These are phyloP conservation scores for Aspergillus sp. DNA, from an alignment of 2,329 filamentous ascomycete species.

Conservation along the genomic window DNA sequence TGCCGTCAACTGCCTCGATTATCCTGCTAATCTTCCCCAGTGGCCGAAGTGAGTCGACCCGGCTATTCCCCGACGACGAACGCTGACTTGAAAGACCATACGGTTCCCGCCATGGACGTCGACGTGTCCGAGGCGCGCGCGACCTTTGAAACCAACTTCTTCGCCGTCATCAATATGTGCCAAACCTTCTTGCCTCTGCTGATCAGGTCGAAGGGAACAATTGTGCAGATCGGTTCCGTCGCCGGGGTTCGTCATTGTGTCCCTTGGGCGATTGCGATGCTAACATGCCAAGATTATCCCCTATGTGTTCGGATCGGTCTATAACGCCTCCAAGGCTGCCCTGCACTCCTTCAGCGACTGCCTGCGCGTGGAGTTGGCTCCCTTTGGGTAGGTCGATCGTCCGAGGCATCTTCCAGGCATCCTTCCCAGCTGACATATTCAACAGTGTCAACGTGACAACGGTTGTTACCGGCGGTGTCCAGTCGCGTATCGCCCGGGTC, in stretches of 20 bases:
- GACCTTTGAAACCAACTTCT: slow-evolving; percentile 48
- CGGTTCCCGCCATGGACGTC: slow-evolving; percentile 48
- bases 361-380: slow-evolving; percentile 48
- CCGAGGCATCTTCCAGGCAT: not conserved
- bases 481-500: slow-evolving; percentile 48
- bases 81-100: slow-evolving; percentile 35
- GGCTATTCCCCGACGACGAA: not conserved
- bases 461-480: slow-evolving; percentile 52
- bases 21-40: slow-evolving; percentile 6
- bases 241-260: slow-evolving; percentile 22
- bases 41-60: slow-evolving; percentile 22
- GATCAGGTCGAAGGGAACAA: slow-evolving; percentile 35
- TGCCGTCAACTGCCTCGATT: slow-evolving; percentile 1
- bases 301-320: slow-evolving; percentile 39
- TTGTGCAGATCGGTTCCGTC: slow-evolving; percentile 38
- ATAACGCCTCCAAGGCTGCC: slow-evolving; percentile 53
- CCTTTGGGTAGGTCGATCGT: slow-evolving; percentile 29
- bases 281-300: slow-evolving; percentile 27
- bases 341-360: slow-evolving; percentile 51
- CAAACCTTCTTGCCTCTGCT: slow-evolving; percentile 48
- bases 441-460: slow-evolving; percentile 43
- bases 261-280: not conserved
- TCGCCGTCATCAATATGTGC: slow-evolving; percentile 50
- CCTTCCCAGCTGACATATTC: slow-evolving; percentile 1
- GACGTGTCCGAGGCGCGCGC: slow-evolving; percentile 39